Conservation (phyloP, 2,329 filamentous ascomycete species). For the Fusarium falciforme region DNA sequence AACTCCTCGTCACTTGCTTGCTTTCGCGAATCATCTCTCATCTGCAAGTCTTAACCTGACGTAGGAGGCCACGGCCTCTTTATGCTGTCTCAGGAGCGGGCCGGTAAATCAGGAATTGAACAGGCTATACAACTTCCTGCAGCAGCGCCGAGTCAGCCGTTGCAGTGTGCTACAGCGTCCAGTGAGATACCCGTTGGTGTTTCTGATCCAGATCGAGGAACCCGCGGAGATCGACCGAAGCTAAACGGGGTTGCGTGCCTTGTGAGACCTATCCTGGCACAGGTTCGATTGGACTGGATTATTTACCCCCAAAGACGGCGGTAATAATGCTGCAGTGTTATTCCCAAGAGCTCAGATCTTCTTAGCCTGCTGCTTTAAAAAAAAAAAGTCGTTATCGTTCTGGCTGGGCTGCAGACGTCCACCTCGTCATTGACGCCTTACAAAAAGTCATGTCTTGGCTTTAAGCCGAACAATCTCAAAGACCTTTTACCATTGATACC, state of each 20-base stretch:
- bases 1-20: neutral
- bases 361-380: neutral
- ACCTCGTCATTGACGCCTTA: constrained; percentile 26
- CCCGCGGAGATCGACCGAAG: neutral
- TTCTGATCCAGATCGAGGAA: neutral
- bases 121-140: neutral
- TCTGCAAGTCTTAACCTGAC: constrained; percentile 1
- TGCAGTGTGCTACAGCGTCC: neutral
- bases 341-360: neutral
- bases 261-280: neutral
- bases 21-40: neutral
- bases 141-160: neutral
- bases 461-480: neutral
- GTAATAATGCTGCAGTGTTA: neutral
- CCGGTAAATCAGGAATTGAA: neutral
- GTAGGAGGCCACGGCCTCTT: constrained; percentile 3
- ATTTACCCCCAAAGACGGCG: neutral
- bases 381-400: neutral
- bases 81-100: constrained; percentile 12
- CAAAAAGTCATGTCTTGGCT: neutral
- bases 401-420: neutral
- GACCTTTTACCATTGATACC: constrained; percentile 3
- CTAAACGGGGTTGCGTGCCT: neutral
- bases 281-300: neutral
- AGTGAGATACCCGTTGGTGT: neutral